phyloP scores from a whole-genome alignment of 805 yeast species.

The Wickerhamomyces queroliae region DNA sequence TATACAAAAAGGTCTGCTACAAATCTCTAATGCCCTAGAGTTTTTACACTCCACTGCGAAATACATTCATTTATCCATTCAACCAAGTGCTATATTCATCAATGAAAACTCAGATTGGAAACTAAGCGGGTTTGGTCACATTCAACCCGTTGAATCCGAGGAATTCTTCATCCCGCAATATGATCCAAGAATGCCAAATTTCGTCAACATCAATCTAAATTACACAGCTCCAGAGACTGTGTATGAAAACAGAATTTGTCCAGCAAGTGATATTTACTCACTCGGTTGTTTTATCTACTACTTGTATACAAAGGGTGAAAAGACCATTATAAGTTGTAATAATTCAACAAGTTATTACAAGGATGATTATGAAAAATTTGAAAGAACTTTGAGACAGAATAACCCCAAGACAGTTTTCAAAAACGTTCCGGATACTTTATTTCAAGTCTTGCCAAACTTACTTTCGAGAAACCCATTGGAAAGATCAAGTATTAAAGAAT shows the following conservation, averaged over 20 bases:
- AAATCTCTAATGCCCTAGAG: slow-evolving; percentile 69
- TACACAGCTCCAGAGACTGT: slow-evolving; percentile 84
- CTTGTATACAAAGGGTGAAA: slow-evolving; percentile 51
- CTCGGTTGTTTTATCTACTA: slow-evolving; percentile 72
- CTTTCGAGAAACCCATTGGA: slow-evolving; percentile 52
- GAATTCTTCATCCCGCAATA: slow-evolving; percentile 65
- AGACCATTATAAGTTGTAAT: slow-evolving; percentile 41
- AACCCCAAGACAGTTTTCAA: slow-evolving; percentile 36
- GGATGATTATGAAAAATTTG: slow-evolving; percentile 45
- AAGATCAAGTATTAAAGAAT: slow-evolving; percentile 55
- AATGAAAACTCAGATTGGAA: slow-evolving; percentile 94
- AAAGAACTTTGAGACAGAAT: slow-evolving; percentile 36
- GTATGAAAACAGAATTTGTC: slow-evolving; percentile 54
- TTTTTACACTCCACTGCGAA: slow-evolving; percentile 77
- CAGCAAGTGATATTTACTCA: slow-evolving; percentile 78
- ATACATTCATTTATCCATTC: slow-evolving; percentile 69
- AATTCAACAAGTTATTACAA: slow-evolving; percentile 58
- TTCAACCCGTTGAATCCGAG: slow-evolving; percentile 44
- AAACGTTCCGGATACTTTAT: slow-evolving; percentile 53
- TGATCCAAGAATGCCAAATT: slow-evolving; percentile 71
- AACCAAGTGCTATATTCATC: slow-evolving; percentile 71
- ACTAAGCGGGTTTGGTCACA: slow-evolving; percentile 64
- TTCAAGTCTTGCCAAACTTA: slow-evolving; percentile 42
- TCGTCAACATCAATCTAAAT: slow-evolving; percentile 63
- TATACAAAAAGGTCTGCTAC: slow-evolving; percentile 78